Percentiles rank a stretch among this genome's conserved stretches.
phyloP scores from a whole-genome alignment of 2,329 filamentous ascomycete species.

The Neofusicoccum laricinum region DNA sequence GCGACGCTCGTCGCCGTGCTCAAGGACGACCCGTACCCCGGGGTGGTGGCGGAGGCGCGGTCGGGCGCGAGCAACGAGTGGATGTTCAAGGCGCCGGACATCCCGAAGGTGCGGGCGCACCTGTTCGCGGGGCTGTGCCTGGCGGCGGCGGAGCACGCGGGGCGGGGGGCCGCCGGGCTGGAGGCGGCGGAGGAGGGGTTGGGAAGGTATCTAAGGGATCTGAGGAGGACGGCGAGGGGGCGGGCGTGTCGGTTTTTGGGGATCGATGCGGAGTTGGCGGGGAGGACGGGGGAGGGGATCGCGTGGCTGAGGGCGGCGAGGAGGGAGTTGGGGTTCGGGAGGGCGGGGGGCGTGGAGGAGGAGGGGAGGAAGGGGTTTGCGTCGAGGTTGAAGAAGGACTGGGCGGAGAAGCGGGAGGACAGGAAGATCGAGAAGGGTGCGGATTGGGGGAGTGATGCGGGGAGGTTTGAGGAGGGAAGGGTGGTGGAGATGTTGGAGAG shows the following conservation, averaged over 20 bases:
- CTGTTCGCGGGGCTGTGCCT: constrained; percentile 85
- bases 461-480: constrained; percentile 76
- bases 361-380: constrained; percentile 53
- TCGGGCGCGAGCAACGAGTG: constrained; percentile 86
- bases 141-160: constrained; percentile 82
- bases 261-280: constrained; percentile 80
- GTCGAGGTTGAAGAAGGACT: constrained; percentile 67
- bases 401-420: constrained; percentile 76
- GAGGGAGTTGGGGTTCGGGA: constrained; percentile 65
- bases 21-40: constrained; percentile 92
- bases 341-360: constrained; percentile 32
- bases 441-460: constrained; percentile 78
- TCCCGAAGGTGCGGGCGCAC: constrained; percentile 84
- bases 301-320: constrained; percentile 81
- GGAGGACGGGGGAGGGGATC: constrained; percentile 78
- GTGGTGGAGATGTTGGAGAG: constrained; percentile 82
- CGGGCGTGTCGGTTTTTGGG: constrained; percentile 89
- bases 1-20: constrained; percentile 85
- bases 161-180: constrained; percentile 61
- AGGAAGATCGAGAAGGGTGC: constrained; percentile 69
- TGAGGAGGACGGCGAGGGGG: constrained; percentile 72
- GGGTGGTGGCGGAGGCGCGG: constrained; percentile 73
- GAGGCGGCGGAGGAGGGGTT: constrained; percentile 56
- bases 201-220: constrained; percentile 70
- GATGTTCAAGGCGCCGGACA: constrained; percentile 90